Evolutionary conservation across 2,329 filamentous ascomycete genomes (phyloP), one percentile per base, ranked within the genome.

Genomic region (Aureobasidium sp.): DNA sequence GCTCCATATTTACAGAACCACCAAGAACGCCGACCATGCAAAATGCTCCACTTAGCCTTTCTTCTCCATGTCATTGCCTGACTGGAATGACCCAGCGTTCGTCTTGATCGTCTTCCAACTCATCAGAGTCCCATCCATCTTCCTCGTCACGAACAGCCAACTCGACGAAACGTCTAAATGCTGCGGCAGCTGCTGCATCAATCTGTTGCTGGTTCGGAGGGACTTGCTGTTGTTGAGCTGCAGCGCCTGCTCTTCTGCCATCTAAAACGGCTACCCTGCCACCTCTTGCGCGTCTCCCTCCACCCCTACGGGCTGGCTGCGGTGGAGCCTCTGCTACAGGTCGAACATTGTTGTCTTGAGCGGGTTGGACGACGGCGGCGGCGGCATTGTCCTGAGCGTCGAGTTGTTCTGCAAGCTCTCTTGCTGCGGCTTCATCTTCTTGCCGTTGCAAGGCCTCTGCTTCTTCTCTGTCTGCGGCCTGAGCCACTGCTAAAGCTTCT

Each of bases 51-150:
- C 15, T 20, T 20, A 1, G 22, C 22, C 22, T 25, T 9, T 55
- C 11, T 41, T 36, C 4, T 1, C 17, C 22, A 17, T 55, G 17
- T 55, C 51, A 55, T 42, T 25, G 53, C 42, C 39, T 34, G 3
- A 51, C 25, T 6, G 44, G 53, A 12, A 63, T 63, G 17, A 60
- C 39, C 62, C 62, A 63, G 5, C 39, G 34, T 11, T 58, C 61
- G 15, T 63, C 72, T 9, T 60, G 71, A 61, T 73, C 71, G 14
- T 72, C 71, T 20, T 82, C 80, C 56, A 84, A 65, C 67, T 84
- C 82, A 68, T 84, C 82, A 64, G 80, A 83, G 65, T 84, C 81
- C 82, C 82, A 84, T 63, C 78, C 82, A 65, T 84, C 82, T 70
- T 84, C 82, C 45, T 79, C 76, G 64, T 84, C 82, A 57, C 79